Conservation (phyloP, 23 red algal genomes). For the Agarophyton chilense region DNA sequence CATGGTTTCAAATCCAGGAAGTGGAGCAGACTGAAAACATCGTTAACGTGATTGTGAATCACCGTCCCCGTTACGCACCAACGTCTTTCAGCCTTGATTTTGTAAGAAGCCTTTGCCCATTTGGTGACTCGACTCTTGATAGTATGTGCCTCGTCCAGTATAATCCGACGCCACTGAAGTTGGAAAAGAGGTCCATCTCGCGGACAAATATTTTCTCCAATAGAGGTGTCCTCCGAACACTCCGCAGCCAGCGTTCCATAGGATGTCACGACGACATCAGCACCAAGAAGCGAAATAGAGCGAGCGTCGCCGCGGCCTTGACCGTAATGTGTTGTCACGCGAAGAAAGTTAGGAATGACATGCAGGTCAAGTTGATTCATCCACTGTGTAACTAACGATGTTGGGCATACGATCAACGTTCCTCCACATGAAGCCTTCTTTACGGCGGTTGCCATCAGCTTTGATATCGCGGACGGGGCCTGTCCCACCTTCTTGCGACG, state of each 20-base stretch:
- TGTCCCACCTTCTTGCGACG: neutral
- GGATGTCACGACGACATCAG: conserved; percentile 89
- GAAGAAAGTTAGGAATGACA: conserved; percentile 48
- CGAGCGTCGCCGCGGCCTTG: conserved; percentile 38
- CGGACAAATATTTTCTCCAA: neutral
- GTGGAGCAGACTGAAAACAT: conserved; percentile 70
- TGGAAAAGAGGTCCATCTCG: conserved; percentile 61
- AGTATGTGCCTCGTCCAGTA: conserved; percentile 89
- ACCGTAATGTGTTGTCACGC: conserved; percentile 52
- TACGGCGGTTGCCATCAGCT: neutral
- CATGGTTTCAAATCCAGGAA: conserved; percentile 78
- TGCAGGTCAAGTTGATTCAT: conserved; percentile 64
- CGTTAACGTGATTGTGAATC: conserved; percentile 92
- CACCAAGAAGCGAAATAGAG: conserved; percentile 39
- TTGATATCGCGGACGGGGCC: neutral
- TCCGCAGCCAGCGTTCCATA: conserved; percentile 73
- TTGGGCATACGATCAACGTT: conserved; percentile 76
- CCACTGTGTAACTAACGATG: conserved; percentile 76
- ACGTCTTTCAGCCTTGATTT: conserved; percentile 57
- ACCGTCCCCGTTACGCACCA: conserved; percentile 92
- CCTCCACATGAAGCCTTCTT: conserved; percentile 37
- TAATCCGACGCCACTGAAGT: conserved; percentile 73
- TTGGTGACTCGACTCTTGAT: conserved; percentile 69
- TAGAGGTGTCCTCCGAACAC: conserved; percentile 33
- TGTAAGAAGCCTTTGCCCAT: conserved; percentile 63